Evolutionary conservation across 257 asterid genomes (phyloP).

Genomic region (Nemophila menziesii): DNA sequence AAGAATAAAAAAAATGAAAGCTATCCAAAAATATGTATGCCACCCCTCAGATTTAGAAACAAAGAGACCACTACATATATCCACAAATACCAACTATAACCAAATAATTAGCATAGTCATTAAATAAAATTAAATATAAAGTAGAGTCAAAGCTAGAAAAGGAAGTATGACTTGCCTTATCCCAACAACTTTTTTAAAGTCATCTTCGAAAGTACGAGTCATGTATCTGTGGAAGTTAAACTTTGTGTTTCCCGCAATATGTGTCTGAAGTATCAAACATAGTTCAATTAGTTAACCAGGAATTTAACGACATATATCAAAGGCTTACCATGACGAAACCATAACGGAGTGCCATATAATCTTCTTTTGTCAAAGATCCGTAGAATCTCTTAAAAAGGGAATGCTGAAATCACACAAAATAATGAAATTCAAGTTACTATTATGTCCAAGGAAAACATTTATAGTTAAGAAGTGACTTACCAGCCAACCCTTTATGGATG

Average conservation of each 20-base stretch:
- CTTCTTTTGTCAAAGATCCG: constrained; percentile 83
- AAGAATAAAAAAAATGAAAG: constrained; percentile 26
- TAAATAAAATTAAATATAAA: neutral
- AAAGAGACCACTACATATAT: constrained; percentile 72
- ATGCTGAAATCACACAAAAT: constrained; percentile 45
- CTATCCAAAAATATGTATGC: constrained; percentile 40
- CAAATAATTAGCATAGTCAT: no score
- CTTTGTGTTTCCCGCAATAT: constrained; percentile 81
- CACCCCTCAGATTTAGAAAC: constrained; percentile 82
- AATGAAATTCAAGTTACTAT: no score
- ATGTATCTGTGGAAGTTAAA: constrained; percentile 94
- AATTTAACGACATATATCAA: no score
- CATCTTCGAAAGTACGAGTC: constrained; percentile 94
- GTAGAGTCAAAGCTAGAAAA: neutral
- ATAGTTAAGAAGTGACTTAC: constrained; percentile 24
- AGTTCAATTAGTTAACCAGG: constrained; percentile 13
- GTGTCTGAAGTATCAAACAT: constrained; percentile 39
- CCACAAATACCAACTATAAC: constrained; percentile 99
- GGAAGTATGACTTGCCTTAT: constrained; percentile 52
- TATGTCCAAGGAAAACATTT: no score
- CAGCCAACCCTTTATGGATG: constrained; percentile 56
- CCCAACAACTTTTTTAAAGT: constrained; percentile 87
- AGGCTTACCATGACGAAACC: constrained; percentile 72
- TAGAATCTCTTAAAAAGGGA: constrained; percentile 78
- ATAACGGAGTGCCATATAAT: constrained; percentile 69